phyloP scores from a whole-genome alignment of 108 stramenopile species.

The Chaetoceros muelleri region DNA sequence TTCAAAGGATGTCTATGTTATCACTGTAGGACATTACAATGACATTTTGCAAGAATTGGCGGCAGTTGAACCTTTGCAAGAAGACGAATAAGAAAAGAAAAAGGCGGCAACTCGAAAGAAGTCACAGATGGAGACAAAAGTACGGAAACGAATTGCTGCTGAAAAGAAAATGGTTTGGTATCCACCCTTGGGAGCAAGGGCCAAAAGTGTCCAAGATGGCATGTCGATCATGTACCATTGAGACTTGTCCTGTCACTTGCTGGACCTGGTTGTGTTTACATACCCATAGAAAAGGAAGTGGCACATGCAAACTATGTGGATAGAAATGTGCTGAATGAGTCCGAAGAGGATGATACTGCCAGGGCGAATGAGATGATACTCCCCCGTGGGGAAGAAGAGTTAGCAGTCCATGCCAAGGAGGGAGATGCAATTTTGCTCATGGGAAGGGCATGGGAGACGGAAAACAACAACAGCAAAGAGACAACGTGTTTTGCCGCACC shows the following conservation, averaged over 20 bases:
- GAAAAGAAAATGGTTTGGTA: constrained; percentile 20
- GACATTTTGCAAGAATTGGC: not conserved
- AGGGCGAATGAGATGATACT: not conserved
- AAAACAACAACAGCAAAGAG: too few relatives aligned
- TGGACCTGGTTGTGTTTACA: constrained; percentile 49
- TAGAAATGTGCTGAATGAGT: not conserved
- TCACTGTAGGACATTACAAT: too few relatives aligned
- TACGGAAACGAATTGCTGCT: not conserved
- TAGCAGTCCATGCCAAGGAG: not conserved
- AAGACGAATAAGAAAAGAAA: not conserved
- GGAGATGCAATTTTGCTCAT: not conserved
- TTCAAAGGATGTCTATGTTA: too few relatives aligned
- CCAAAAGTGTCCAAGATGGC: constrained; percentile 59
- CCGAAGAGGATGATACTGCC: not conserved
- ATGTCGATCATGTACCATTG: constrained; percentile 57
- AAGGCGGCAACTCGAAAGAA: not conserved
- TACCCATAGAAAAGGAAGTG: constrained; percentile 3
- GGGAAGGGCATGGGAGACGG: not conserved
- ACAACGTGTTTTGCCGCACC: not conserved
- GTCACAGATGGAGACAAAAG: not conserved
- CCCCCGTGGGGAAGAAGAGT: not conserved
- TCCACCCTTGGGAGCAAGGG: constrained; percentile 35
- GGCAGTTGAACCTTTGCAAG: not conserved
- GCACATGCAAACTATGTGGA: too few relatives aligned
- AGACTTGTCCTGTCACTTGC: constrained; percentile 44